Percentiles rank a stretch among this genome's conserved stretches.
Conservation (phyloP, 2,329 filamentous ascomycete genomes). For the Arthrobotrys musiformis region DNA sequence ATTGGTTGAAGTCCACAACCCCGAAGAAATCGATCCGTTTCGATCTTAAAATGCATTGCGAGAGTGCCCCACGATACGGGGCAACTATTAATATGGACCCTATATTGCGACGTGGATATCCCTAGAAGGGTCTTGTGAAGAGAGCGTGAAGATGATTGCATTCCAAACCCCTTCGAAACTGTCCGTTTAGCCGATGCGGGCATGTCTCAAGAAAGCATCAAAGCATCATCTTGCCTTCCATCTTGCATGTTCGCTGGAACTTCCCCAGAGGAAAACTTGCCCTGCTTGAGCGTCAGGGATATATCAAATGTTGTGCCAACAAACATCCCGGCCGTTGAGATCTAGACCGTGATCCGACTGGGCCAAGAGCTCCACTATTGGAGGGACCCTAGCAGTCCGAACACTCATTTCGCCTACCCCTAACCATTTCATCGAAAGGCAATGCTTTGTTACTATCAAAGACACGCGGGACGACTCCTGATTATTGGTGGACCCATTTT, state of each 20-base stretch:
- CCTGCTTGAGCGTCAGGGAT: constrained; percentile 23
- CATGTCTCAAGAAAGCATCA: constrained; percentile 47
- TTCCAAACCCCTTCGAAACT: constrained; percentile 48
- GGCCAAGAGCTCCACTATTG: constrained; percentile 48
- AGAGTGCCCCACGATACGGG: constrained; percentile 42
- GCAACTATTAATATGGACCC: constrained; percentile 41
- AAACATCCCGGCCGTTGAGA: constrained; percentile 53
- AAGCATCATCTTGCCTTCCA: constrained; percentile 24
- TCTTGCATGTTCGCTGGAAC: constrained; percentile 6
- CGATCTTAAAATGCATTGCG: not conserved
- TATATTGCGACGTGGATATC: constrained; percentile 48
- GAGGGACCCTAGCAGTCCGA: constrained; percentile 44
- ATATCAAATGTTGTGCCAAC: constrained; percentile 17
- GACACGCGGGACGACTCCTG: constrained; percentile 54
- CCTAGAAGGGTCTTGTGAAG: constrained; percentile 13
- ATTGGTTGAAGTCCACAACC: not conserved
- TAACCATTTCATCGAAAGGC: constrained; percentile 47
- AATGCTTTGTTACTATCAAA: constrained; percentile 49
- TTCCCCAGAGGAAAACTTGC: constrained; percentile 32
- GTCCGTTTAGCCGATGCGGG: constrained; percentile 54
- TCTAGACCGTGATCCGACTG: constrained; percentile 49
- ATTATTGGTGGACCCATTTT: constrained; percentile 42
- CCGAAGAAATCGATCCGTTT: constrained; percentile 1
- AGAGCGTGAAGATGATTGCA: not conserved
- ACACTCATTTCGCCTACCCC: constrained; percentile 55